Percentiles rank a stretch among this genome's conserved stretches.
Evolutionary conservation across 352 stramenopile genomes (phyloP).

Genomic region (Pythium sp.): DNA sequence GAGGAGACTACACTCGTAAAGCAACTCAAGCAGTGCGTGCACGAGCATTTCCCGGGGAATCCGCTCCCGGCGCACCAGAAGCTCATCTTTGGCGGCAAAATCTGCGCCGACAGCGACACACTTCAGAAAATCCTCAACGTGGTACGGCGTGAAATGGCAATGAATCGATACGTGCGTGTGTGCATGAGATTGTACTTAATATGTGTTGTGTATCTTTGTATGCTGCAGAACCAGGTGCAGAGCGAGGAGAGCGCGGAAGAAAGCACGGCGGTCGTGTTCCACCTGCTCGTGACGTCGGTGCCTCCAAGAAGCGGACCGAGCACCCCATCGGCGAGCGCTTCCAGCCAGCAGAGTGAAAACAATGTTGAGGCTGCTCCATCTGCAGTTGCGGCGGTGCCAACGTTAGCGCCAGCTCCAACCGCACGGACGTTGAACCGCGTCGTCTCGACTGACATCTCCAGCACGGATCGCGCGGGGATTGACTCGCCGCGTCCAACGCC

Average conservation of each 20-base stretch:
- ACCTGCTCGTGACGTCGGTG: slow-evolving; percentile 58
- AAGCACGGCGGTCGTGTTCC: slow-evolving; percentile 59
- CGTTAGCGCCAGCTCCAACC: slow-evolving; percentile 1
- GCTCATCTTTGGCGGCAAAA: slow-evolving; percentile 87
- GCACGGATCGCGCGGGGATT: slow-evolving; percentile 7
- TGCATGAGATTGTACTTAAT: not conserved
- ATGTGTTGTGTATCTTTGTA: not conserved
- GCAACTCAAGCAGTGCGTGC: slow-evolving; percentile 62
- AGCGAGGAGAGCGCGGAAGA: slow-evolving; percentile 23
- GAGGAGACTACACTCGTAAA: slow-evolving; percentile 33
- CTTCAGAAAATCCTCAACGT: slow-evolving; percentile 33
- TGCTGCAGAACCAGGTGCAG: slow-evolving; percentile 33
- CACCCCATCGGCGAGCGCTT: slow-evolving; percentile 11
- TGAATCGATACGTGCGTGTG: not conserved
- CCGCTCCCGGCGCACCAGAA: slow-evolving; percentile 61
- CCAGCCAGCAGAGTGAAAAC: not conserved
- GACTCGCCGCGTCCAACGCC: slow-evolving; percentile 16
- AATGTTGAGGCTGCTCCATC: not conserved
- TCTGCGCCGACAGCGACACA: slow-evolving; percentile 62
- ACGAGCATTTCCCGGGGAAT: slow-evolving; percentile 39
- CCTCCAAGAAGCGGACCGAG: slow-evolving; percentile 20
- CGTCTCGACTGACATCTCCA: not conserved
- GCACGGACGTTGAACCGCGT: slow-evolving; percentile 4
- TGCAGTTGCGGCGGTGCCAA: not conserved
- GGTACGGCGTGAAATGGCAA: not conserved